Evolutionary conservation across 73 alveolate species (phyloP).

Genomic region (Tetrahymena malaccensis): DNA sequence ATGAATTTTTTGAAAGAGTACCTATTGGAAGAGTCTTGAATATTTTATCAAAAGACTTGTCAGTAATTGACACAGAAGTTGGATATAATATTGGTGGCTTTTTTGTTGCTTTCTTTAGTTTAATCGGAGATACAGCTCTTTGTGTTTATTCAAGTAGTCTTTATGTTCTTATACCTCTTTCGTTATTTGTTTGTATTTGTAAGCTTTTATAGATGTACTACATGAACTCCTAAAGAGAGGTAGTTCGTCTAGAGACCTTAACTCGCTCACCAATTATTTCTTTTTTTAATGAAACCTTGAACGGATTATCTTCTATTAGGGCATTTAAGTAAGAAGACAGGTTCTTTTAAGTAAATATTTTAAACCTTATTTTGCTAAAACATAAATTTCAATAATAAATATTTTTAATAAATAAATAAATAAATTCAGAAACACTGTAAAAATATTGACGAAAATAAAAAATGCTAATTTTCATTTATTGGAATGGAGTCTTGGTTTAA

Average conservation of each 20-base stretch:
- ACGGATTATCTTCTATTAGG: conserved; percentile 66
- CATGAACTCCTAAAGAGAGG: conserved; percentile 68
- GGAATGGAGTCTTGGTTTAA: neutral
- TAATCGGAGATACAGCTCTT: neutral
- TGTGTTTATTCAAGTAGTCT: conserved; percentile 4
- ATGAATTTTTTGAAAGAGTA: conserved; percentile 79
- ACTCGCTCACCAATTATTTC: conserved; percentile 69
- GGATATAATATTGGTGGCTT: conserved; percentile 26
- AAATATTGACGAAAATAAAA: conserved; percentile 1
- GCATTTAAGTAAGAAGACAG: conserved; percentile 30
- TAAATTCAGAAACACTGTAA: conserved; percentile 1
- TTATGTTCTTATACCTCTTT: neutral
- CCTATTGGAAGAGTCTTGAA: conserved; percentile 89
- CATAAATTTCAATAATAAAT: neutral
- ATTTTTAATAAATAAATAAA: neutral
- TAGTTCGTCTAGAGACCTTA: conserved; percentile 65
- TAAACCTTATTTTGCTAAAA: neutral
- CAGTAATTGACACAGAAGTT: conserved; percentile 35
- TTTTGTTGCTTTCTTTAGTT: neutral
- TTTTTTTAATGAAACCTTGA: conserved; percentile 60
- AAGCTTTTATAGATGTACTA: conserved; percentile 47
- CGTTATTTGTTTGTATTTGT: conserved; percentile 28
- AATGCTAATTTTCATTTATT: neutral
- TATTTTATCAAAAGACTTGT: conserved; percentile 79
- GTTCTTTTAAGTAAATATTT: neutral